Conservation (phyloP, 1,139 yeast genomes). For the Candida tetrigidarum region DNA sequence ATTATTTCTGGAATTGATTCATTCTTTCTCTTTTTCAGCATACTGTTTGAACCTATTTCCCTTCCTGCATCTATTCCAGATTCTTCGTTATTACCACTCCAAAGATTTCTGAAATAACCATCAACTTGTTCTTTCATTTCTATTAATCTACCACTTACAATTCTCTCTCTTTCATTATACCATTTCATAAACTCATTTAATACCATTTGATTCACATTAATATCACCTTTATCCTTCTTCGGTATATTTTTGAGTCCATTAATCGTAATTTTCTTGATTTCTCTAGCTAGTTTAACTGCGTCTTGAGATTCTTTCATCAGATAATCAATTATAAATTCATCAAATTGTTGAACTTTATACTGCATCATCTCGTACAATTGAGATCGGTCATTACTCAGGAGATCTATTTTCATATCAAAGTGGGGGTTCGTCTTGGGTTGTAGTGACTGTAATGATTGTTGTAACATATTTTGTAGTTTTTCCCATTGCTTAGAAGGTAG, state of each 20-base stretch:
- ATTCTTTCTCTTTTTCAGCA: conserved; percentile 7
- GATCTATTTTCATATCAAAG: neutral
- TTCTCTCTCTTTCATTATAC: neutral
- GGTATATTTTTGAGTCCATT: neutral
- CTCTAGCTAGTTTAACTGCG: neutral
- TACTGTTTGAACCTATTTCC: too few species aligned
- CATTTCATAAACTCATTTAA: neutral
- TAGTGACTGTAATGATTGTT: neutral
- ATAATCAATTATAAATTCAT: neutral
- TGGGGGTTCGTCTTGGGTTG: neutral
- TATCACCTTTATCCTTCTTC: neutral
- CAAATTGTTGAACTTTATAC: neutral
- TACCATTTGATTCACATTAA: neutral
- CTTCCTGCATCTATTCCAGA: too few species aligned
- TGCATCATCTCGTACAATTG: neutral
- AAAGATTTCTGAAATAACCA: neutral
- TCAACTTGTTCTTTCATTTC: neutral
- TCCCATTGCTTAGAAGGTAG: conserved; percentile 4
- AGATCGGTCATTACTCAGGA: too few species aligned
- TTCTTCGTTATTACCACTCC: neutral
- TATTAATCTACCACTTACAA: neutral
- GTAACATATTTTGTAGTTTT: neutral
- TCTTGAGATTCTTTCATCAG: neutral
- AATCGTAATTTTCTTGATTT: neutral
- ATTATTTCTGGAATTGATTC: conserved; percentile 13